phyloP scores from a whole-genome alignment of 352 stramenopile genomes.

The Elongisporangium prolatum region DNA sequence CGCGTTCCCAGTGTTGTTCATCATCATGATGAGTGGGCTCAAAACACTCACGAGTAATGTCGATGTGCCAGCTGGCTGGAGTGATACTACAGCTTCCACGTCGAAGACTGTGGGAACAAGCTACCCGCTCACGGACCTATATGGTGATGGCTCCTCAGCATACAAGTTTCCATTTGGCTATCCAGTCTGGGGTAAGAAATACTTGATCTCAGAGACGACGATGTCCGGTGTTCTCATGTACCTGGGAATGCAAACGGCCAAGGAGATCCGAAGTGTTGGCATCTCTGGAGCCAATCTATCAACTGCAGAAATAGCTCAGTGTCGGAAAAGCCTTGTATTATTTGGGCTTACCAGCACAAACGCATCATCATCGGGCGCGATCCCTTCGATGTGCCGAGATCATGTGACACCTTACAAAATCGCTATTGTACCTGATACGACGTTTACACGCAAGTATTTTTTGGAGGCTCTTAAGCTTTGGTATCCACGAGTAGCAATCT shows the following conservation, averaged over 20 bases:
- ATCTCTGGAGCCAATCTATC: neutral
- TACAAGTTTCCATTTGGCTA: constrained; percentile 7
- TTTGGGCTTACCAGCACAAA: constrained; percentile 33
- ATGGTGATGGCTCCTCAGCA: neutral
- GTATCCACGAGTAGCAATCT: constrained; percentile 39
- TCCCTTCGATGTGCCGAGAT: constrained; percentile 26
- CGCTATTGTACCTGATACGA: constrained; percentile 46
- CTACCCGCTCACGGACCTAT: constrained; percentile 17
- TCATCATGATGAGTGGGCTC: constrained; percentile 49
- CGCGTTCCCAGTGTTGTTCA: constrained; percentile 58
- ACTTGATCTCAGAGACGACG: constrained; percentile 40
- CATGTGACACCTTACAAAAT: constrained; percentile 41
- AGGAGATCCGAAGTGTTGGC: constrained; percentile 13
- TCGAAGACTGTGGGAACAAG: constrained; percentile 16
- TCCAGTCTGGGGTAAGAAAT: constrained; percentile 14
- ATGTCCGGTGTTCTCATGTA: constrained; percentile 50
- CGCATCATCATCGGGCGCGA: constrained; percentile 22
- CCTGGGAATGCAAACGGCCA: constrained; percentile 23
- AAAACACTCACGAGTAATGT: constrained; percentile 52
- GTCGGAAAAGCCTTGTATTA: constrained; percentile 9
- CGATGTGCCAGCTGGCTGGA: constrained; percentile 56
- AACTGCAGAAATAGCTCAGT: constrained; percentile 14
- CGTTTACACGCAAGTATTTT: constrained; percentile 65
- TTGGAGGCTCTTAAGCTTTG: constrained; percentile 42
- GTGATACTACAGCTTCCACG: constrained; percentile 12